These are phyloP conservation scores for Blumeriella jaapii DNA, from an alignment of 2,329 filamentous ascomycete species.

Conservation along the genomic window DNA sequence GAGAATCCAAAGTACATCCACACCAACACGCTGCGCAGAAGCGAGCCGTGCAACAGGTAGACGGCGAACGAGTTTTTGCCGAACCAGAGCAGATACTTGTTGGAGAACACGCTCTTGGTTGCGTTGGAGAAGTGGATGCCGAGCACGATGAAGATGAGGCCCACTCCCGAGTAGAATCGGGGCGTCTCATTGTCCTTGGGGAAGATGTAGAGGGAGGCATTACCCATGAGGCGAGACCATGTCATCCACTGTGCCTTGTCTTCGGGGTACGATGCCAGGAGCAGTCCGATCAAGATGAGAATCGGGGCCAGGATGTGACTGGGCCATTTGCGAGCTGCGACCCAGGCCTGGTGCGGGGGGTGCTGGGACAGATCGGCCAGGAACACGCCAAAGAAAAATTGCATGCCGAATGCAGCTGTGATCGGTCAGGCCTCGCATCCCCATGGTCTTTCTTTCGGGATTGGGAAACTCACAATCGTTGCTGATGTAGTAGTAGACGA, in stretches of 20 bases:
- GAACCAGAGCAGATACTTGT: conserved; percentile 46
- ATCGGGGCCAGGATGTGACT: conserved; percentile 35
- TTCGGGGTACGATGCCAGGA: conserved; percentile 49
- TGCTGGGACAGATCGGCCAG: conserved; percentile 47
- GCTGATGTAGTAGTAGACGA: conserved; percentile 34
- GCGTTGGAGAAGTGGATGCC: conserved; percentile 41
- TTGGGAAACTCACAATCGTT: conserved; percentile 22
- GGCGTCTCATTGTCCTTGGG: conserved; percentile 36
- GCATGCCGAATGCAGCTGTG: conserved; percentile 39
- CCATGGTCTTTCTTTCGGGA: not conserved
- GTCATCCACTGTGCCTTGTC: conserved; percentile 38
- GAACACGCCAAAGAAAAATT: conserved; percentile 51
- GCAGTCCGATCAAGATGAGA: conserved; percentile 40
- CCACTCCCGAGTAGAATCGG: conserved; percentile 38
- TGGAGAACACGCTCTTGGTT: conserved; percentile 41
- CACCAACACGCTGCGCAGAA: conserved; percentile 46
- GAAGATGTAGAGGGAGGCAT: conserved; percentile 33
- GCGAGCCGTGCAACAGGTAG: conserved; percentile 50
- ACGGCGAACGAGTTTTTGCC: conserved; percentile 54
- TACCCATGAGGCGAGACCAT: conserved; percentile 40
- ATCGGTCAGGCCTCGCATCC: conserved; percentile 6
- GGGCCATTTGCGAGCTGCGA: conserved; percentile 33
- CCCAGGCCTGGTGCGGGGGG: conserved; percentile 36
- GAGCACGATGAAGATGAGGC: conserved; percentile 37
- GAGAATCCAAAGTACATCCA: conserved; percentile 46